A percentile compares a stretch with the other conserved stretches of the same genome.
phyloP scores from a whole-genome alignment of 352 stramenopile genomes.

The Elongisporangium prolatum region DNA sequence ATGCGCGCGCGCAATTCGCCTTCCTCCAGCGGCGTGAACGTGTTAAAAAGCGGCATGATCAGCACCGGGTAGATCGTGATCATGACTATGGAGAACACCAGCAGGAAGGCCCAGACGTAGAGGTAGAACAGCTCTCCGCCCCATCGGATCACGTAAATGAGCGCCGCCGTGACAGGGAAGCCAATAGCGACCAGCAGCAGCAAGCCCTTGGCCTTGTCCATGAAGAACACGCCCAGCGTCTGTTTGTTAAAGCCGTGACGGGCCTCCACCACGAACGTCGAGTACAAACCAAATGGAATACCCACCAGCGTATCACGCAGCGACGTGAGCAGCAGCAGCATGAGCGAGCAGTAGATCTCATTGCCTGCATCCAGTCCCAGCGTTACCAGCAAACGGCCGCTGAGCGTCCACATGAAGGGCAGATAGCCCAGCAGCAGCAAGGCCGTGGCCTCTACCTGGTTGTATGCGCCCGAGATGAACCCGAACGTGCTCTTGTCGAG shows the following conservation, averaged over 20 bases:
- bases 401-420: slow-evolving; percentile 92
- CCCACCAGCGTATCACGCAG: slow-evolving; percentile 51
- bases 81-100: slow-evolving; percentile 93
- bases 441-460: slow-evolving; percentile 71
- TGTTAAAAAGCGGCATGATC: slow-evolving; percentile 99
- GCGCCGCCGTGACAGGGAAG: slow-evolving; percentile 48
- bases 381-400: slow-evolving; percentile 44
- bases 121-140: slow-evolving; percentile 72
- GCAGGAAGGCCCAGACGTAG: slow-evolving; percentile 96
- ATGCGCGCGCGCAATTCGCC: slow-evolving; percentile 91
- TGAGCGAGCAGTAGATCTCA: slow-evolving; percentile 82
- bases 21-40: slow-evolving; percentile 84
- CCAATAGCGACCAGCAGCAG: slow-evolving; percentile 82
- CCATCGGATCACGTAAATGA: slow-evolving; percentile 76
- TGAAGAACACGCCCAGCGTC: slow-evolving; percentile 91
- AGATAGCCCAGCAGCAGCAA: slow-evolving; percentile 91
- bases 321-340: slow-evolving; percentile 64
- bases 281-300: slow-evolving; percentile 86
- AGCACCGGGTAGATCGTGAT: slow-evolving; percentile 94
- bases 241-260: slow-evolving; percentile 98
- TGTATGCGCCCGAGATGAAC: slow-evolving; percentile 88
- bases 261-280: slow-evolving; percentile 95
- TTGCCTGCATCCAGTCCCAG: slow-evolving; percentile 57
- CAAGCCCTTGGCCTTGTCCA: slow-evolving; percentile 94
- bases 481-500: slow-evolving; percentile 96